Evolutionary conservation across 345 rosid genomes (phyloP).

Genomic region (Psidium friedrichsthalianum): DNA sequence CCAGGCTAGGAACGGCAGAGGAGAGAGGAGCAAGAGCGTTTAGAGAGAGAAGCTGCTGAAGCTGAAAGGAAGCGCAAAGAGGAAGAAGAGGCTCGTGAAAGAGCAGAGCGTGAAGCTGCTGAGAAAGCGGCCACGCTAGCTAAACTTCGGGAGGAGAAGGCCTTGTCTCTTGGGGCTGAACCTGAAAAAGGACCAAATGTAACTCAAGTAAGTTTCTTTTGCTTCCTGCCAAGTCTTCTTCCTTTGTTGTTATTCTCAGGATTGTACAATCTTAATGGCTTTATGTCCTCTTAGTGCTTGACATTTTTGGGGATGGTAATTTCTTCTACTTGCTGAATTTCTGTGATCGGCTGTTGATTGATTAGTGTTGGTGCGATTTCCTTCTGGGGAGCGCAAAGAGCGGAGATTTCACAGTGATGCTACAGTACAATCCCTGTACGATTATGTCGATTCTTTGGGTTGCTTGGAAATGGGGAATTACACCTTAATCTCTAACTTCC

Average conservation of each 20-base stretch:
- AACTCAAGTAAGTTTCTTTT: slow-evolving; percentile 48
- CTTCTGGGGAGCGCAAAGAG: slow-evolving; percentile 88
- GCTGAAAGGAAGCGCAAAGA: slow-evolving; percentile 79
- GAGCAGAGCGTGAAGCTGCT: slow-evolving; percentile 78
- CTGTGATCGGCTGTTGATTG: neutral
- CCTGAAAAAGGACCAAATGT: slow-evolving; percentile 86
- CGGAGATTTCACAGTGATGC: slow-evolving; percentile 63
- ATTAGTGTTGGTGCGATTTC: slow-evolving; percentile 82
- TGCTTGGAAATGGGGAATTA: slow-evolving; percentile 60
- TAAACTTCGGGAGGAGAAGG: slow-evolving; percentile 79
- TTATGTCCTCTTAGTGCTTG: neutral
- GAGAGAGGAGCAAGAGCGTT: slow-evolving; percentile 76
- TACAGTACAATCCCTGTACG: slow-evolving; percentile 56
- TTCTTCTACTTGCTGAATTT: neutral
- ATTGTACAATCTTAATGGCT: neutral
- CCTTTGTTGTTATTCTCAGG: neutral
- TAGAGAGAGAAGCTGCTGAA: slow-evolving; percentile 88
- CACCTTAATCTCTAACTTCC: slow-evolving; percentile 83
- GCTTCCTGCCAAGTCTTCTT: neutral
- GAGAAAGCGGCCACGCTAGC: slow-evolving; percentile 75
- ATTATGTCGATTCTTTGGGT: slow-evolving; percentile 89
- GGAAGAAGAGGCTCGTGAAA: slow-evolving; percentile 83
- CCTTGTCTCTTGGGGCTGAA: slow-evolving; percentile 72
- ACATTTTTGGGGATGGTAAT: neutral
- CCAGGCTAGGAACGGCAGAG: slow-evolving; percentile 52